Percentiles rank a stretch among this genome's conserved stretches.
These are phyloP conservation scores for Daldinia caldariorum DNA, from an alignment of 495 filamentous ascomycete genomes.

Conservation along the genomic window DNA sequence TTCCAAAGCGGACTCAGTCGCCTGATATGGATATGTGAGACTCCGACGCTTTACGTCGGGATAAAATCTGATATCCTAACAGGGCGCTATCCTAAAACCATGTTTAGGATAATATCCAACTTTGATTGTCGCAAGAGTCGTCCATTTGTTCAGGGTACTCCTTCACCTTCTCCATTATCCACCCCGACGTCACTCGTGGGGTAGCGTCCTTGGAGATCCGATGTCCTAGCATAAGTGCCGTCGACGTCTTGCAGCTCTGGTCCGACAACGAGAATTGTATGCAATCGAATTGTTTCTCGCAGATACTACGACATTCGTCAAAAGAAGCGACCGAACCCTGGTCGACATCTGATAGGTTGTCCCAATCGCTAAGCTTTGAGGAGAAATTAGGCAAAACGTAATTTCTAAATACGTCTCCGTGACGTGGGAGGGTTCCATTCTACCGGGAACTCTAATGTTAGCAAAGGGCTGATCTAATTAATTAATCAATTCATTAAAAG, in stretches of 20 bases:
- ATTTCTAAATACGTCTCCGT: constrained; percentile 52
- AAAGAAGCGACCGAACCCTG: constrained; percentile 38
- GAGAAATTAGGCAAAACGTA: constrained; percentile 49
- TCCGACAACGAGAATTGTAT: constrained; percentile 56
- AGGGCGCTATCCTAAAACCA: background rate
- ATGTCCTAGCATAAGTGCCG: constrained; percentile 37
- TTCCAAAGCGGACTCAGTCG: no score
- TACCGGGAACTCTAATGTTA: constrained; percentile 27
- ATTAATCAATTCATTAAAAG: background rate
- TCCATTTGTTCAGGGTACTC: constrained; percentile 42
- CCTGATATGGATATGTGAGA: no score
- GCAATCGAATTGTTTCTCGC: constrained; percentile 52
- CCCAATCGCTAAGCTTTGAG: constrained; percentile 51
- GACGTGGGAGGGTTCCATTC: constrained; percentile 39
- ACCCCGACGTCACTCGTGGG: constrained; percentile 41
- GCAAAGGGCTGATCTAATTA: constrained; percentile 7
- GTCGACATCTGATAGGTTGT: constrained; percentile 54
- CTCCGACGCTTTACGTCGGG: background rate
- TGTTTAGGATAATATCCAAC: constrained; percentile 42
- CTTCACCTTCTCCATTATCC: constrained; percentile 42
- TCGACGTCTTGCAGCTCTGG: constrained; percentile 49
- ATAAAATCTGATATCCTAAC: background rate
- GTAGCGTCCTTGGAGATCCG: constrained; percentile 5
- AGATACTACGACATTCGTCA: constrained; percentile 52
- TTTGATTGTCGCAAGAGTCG: constrained; percentile 23